Percentiles rank a stretch among this genome's conserved stretches.
Conservation (phyloP, 306 rosid species). For the Vicia faba region DNA sequence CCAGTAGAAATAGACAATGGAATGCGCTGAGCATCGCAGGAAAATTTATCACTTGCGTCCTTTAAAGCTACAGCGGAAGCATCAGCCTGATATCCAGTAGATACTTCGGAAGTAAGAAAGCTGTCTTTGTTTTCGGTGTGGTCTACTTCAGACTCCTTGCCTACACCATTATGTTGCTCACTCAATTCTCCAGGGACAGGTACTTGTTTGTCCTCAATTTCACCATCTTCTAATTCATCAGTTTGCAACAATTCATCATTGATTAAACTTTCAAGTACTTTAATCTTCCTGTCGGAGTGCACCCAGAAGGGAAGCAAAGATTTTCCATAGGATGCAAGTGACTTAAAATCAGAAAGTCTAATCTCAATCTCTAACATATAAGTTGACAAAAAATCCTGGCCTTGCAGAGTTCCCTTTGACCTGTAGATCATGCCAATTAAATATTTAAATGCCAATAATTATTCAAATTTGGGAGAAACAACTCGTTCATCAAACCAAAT, state of each 20-base stretch:
- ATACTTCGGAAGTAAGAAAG: slow-evolving; percentile 43
- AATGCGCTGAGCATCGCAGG: slow-evolving; percentile 40
- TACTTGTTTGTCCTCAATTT: slow-evolving; percentile 46
- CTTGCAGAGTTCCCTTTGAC: slow-evolving; percentile 49
- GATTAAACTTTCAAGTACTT: slow-evolving; percentile 63
- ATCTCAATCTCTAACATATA: slow-evolving; percentile 76
- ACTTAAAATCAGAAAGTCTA: slow-evolving; percentile 76
- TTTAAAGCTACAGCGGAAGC: slow-evolving; percentile 33
- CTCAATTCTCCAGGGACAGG: slow-evolving; percentile 38
- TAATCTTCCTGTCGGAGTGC: slow-evolving; percentile 76
- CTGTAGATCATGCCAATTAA: slow-evolving; percentile 46
- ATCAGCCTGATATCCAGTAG: slow-evolving; percentile 41
- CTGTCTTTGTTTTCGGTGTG: slow-evolving; percentile 32
- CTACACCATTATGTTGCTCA: slow-evolving; percentile 39
- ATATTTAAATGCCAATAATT: slow-evolving; percentile 6
- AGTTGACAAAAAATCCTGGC: slow-evolving; percentile 50
- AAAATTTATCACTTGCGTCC: slow-evolving; percentile 30
- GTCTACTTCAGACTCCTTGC: slow-evolving; percentile 43
- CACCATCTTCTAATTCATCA: slow-evolving; percentile 40
- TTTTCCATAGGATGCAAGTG: slow-evolving; percentile 62
- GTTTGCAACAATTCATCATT: slow-evolving; percentile 51
- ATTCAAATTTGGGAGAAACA: slow-evolving; percentile 2
- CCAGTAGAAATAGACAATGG: slow-evolving; percentile 42
- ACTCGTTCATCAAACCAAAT: not conserved
- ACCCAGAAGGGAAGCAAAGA: slow-evolving; percentile 88